phyloP scores from a whole-genome alignment of 208 protist genomes.

The Trypanosoma theileri region DNA sequence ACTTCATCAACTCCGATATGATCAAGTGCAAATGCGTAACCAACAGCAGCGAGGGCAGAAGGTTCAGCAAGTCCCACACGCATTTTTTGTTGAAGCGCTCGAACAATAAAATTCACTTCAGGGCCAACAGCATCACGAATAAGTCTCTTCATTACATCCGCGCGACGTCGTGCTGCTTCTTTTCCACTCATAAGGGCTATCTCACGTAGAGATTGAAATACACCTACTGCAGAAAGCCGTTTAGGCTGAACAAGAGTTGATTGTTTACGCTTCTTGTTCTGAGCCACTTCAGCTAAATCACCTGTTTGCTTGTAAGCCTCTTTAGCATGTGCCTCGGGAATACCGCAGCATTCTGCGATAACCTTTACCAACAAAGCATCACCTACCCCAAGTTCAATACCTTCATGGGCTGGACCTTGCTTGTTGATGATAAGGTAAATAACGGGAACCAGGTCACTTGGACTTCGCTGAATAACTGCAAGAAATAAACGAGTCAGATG shows the following conservation, averaged over 20 bases:
- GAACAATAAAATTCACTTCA: slow-evolving; percentile 95
- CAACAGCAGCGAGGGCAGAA: slow-evolving; percentile 94
- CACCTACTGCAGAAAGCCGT: slow-evolving; percentile 86
- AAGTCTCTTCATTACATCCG: slow-evolving; percentile 93
- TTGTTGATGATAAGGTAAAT: slow-evolving; percentile 97
- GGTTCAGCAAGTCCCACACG: slow-evolving; percentile 97
- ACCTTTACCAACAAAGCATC: slow-evolving; percentile 96
- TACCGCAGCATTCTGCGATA: slow-evolving; percentile 94
- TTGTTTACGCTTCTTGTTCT: slow-evolving; percentile 84
- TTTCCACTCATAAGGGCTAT: slow-evolving; percentile 94
- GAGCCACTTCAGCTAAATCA: slow-evolving; percentile 96
- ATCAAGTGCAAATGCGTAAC: slow-evolving; percentile 91
- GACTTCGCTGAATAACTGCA: slow-evolving; percentile 80
- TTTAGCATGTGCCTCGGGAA: slow-evolving; percentile 80
- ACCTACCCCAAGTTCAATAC: slow-evolving; percentile 97
- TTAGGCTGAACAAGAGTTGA: slow-evolving; percentile 90
- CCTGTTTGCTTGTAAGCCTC: slow-evolving; percentile 88
- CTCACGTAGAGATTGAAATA: slow-evolving; percentile 88
- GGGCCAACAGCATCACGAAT: slow-evolving; percentile 88
- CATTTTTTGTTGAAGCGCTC: slow-evolving; percentile 96
- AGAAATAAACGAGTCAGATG: slow-evolving; percentile 85
- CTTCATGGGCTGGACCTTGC: slow-evolving; percentile 95
- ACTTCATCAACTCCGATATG: slow-evolving; percentile 46
- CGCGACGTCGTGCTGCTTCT: slow-evolving; percentile 86
- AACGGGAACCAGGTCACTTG: slow-evolving; percentile 82